Evolutionary conservation across 495 filamentous ascomycete species (phyloP).

Genomic region (Cladorrhinum samala): DNA sequence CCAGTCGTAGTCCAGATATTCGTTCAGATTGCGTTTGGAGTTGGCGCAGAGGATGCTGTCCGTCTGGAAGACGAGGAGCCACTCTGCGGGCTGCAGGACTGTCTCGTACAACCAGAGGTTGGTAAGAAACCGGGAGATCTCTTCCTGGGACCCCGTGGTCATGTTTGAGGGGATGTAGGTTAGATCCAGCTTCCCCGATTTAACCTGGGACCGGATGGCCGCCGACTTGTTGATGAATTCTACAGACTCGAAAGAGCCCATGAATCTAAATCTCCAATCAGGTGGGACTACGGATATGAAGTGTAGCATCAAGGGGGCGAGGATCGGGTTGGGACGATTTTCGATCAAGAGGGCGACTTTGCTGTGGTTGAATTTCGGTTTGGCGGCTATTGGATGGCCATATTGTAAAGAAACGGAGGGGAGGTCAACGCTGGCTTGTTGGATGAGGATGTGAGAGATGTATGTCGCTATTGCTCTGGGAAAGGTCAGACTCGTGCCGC

Average conservation of each 20-base stretch:
- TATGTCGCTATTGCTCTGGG: conserved; percentile 15
- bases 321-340: conserved; percentile 36
- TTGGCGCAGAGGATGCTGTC: conserved; percentile 48
- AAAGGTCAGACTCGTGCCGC: neutral
- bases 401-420: conserved; percentile 26
- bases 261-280: conserved; percentile 50
- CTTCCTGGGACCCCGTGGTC: conserved; percentile 38
- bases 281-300: conserved; percentile 47
- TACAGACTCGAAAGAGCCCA: conserved; percentile 38
- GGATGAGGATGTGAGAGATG: conserved; percentile 11
- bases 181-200: conserved; percentile 41
- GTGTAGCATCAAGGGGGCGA: conserved; percentile 44
- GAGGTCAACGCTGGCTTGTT: conserved; percentile 11
- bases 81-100: conserved; percentile 38
- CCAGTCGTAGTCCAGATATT: conserved; percentile 47
- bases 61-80: conserved; percentile 44
- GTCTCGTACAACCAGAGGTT: conserved; percentile 40
- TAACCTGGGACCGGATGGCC: conserved; percentile 33
- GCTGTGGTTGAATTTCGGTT: conserved; percentile 37
- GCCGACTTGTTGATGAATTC: conserved; percentile 30
- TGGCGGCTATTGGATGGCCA: conserved; percentile 19
- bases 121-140: conserved; percentile 42
- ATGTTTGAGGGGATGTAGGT: conserved; percentile 40
- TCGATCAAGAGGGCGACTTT: conserved; percentile 49
- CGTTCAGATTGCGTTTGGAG: conserved; percentile 36